Evolutionary conservation across 306 rosid species (phyloP).

Genomic region (Fagus crenata): DNA sequence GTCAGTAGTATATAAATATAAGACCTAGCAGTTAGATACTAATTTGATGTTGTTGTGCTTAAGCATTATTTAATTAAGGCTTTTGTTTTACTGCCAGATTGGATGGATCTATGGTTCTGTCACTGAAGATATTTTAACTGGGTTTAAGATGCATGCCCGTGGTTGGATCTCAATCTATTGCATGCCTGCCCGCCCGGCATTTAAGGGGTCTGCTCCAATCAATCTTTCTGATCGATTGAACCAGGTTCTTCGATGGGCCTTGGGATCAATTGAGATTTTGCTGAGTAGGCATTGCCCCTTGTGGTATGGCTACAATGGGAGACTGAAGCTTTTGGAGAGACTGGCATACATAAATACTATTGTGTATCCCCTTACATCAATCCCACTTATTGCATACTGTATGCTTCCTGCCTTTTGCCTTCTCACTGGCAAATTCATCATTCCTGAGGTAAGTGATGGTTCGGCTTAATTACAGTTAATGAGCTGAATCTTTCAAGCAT

Average conservation of each 20-base stretch:
- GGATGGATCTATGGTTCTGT: constrained; percentile 99
- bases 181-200: constrained; percentile 98
- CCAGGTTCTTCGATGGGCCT: constrained; percentile 99
- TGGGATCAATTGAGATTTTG: constrained; percentile 96
- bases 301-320: constrained; percentile 98
- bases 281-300: constrained; percentile 99
- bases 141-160: constrained; percentile 99
- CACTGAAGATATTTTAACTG: constrained; percentile 98
- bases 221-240: constrained; percentile 99
- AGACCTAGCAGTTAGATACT: constrained; percentile 4
- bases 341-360: constrained; percentile 94
- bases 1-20: constrained; percentile 44
- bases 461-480: constrained; percentile 1
- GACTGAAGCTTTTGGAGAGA: constrained; percentile 71
- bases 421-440: constrained; percentile 87
- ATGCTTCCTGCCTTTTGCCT: constrained; percentile 94
- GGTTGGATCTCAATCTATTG: constrained; percentile 99
- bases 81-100: constrained; percentile 57
- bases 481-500: not conserved
- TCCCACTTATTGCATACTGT: constrained; percentile 90
- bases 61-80: constrained; percentile 6
- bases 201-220: constrained; percentile 98
- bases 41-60: constrained; percentile 8
- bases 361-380: constrained; percentile 90
- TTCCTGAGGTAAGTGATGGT: constrained; percentile 75